Evolutionary conservation across 179 eudicot species (phyloP).

Genomic region (Silene coronaria): DNA sequence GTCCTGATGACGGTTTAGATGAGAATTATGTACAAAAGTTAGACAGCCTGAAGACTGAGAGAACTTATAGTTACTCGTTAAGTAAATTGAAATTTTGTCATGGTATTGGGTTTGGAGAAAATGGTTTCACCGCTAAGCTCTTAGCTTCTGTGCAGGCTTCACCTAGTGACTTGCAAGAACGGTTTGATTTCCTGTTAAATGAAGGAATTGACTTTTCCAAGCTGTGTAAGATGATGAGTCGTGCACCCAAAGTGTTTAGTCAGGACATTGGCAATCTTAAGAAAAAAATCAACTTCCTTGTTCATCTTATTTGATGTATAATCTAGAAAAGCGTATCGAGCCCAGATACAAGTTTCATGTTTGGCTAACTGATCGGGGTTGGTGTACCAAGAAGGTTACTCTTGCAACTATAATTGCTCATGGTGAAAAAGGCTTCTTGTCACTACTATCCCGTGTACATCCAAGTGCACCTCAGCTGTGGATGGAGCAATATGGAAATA

Average conservation of each 20-base stretch:
- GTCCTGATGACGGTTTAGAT: constrained; percentile 40
- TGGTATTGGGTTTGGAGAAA: constrained; percentile 67
- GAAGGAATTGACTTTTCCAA: constrained; percentile 48
- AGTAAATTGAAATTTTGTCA: constrained; percentile 48
- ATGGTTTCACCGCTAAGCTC: constrained; percentile 35
- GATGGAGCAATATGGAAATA: constrained; percentile 30
- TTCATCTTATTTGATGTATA: constrained; percentile 50
- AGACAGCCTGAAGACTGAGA: constrained; percentile 30
- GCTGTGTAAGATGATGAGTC: constrained; percentile 46
- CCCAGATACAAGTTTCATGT: constrained; percentile 59
- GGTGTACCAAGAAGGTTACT: constrained; percentile 33
- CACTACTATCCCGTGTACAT: constrained; percentile 37
- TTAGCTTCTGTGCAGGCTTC: constrained; percentile 33
- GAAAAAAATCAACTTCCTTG: constrained; percentile 59
- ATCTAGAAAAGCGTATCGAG: constrained; percentile 57
- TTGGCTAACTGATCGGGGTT: constrained; percentile 52
- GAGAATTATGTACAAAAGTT: constrained; percentile 29
- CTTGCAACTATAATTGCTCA: constrained; percentile 47
- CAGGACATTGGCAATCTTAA: constrained; percentile 40
- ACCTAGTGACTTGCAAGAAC: constrained; percentile 39
- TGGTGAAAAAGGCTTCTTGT: constrained; percentile 50
- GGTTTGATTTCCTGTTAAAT: constrained; percentile 49
- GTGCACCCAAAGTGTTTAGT: constrained; percentile 49
- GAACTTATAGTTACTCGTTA: constrained; percentile 23
- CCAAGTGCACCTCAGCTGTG: constrained; percentile 57